Evolutionary conservation across 2,329 filamentous ascomycete genomes (phyloP).

Genomic region (Venturia effusa): DNA sequence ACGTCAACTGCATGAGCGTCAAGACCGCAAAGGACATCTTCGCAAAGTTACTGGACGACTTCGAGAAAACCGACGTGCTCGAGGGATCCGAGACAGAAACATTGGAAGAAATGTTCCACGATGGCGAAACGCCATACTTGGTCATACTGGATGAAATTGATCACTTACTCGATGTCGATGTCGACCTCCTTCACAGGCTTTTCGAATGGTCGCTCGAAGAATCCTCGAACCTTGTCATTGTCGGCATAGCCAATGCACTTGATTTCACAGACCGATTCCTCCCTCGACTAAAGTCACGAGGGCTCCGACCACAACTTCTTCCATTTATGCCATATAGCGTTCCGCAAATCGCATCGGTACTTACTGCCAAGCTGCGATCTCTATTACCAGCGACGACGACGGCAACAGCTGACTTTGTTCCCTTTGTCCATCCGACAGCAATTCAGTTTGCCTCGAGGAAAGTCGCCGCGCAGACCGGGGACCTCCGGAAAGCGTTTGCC

Average conservation of each 20-base stretch:
- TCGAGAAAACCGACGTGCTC: slow-evolving; percentile 49
- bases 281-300: slow-evolving; percentile 83
- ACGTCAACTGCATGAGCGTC: slow-evolving; percentile 96
- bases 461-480: slow-evolving; percentile 85
- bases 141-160: slow-evolving; percentile 93
- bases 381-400: slow-evolving; percentile 47
- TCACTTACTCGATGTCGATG: slow-evolving; percentile 76
- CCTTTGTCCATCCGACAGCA: slow-evolving; percentile 87
- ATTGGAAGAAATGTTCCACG: slow-evolving; percentile 61
- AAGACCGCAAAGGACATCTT: slow-evolving; percentile 82
- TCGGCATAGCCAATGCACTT: slow-evolving; percentile 92
- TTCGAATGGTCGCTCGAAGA: slow-evolving; percentile 91
- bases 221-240: slow-evolving; percentile 66
- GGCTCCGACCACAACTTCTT: slow-evolving; percentile 78
- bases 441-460: slow-evolving; percentile 93
- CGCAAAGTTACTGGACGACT: slow-evolving; percentile 60
- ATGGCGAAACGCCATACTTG: slow-evolving; percentile 54
- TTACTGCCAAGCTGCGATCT: slow-evolving; percentile 70
- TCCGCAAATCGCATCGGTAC: slow-evolving; percentile 74
- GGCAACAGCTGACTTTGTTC: slow-evolving; percentile 50
- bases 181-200: slow-evolving; percentile 83
- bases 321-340: slow-evolving; percentile 91
- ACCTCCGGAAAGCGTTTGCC: slow-evolving; percentile 90
- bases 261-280: slow-evolving; percentile 93
- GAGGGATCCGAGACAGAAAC: slow-evolving; percentile 58